phyloP scores from a whole-genome alignment of 176 grass and related monocot genomes.

The Hsuehochloa calcarea region DNA sequence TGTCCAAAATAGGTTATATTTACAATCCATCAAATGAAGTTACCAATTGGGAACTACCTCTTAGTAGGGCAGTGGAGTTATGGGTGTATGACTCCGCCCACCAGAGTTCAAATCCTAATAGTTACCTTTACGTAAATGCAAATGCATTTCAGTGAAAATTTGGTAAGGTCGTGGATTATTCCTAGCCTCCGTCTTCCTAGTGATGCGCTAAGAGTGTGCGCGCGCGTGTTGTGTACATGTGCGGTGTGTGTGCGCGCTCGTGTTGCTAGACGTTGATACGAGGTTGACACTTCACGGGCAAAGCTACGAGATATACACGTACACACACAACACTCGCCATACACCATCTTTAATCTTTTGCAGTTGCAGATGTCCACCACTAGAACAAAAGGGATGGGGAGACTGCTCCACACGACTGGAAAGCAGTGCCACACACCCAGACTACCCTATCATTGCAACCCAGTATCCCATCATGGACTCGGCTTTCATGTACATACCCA shows the following conservation, averaged over 20 bases:
- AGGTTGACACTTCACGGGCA: slow-evolving; percentile 1
- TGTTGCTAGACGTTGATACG: not conserved
- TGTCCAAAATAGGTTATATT: not conserved
- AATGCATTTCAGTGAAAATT: no score
- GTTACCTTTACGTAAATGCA: no score
- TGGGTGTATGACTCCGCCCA: no score
- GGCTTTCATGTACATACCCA: no score
- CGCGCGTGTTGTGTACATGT: no score
- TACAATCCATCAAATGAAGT: not conserved
- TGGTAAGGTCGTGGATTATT: no score
- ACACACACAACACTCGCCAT: not conserved
- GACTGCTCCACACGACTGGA: slow-evolving; percentile 26
- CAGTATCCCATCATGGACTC: not conserved
- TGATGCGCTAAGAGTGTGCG: no score
- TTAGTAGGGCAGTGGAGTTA: no score
- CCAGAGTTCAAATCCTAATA: no score
- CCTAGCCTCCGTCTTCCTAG: no score
- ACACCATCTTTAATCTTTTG: not conserved
- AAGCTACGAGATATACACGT: not conserved
- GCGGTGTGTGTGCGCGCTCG: not conserved
- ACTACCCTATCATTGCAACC: not conserved
- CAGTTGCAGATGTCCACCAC: not conserved
- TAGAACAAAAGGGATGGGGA: not conserved
- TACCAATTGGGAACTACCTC: no score
- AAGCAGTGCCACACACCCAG: slow-evolving; percentile 24